A percentile compares a stretch with the other conserved stretches of the same genome.
phyloP scores from a whole-genome alignment of 805 yeast genomes.

The fission yeast (Schizosaccharomyces pombe) region DNA sequence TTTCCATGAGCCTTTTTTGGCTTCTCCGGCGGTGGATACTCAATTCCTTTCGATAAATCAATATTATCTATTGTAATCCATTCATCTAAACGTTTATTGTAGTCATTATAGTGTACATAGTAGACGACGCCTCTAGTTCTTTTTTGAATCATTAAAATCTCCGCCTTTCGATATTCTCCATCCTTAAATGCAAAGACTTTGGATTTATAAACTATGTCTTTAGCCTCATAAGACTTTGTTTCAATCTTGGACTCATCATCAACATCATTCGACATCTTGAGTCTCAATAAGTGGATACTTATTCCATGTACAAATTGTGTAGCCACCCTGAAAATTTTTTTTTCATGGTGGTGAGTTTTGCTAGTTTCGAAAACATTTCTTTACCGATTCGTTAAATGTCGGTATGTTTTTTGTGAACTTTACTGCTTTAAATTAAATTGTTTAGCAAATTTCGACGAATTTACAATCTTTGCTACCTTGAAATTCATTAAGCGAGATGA shows the following conservation, averaged over 20 bases:
- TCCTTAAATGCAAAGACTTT: slow-evolving; percentile 67
- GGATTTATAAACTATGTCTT: slow-evolving; percentile 17
- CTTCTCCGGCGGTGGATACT: slow-evolving; percentile 40
- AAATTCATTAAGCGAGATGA: too few species aligned
- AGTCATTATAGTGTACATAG: slow-evolving; percentile 85
- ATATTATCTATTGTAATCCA: slow-evolving; percentile 63
- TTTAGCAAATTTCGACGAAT: too few species aligned
- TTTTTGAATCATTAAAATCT: slow-evolving; percentile 50
- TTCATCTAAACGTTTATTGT: slow-evolving; percentile 88
- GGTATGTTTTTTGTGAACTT: too few species aligned
- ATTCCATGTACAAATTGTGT: too few species aligned
- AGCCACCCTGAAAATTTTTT: too few species aligned
- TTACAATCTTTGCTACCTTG: too few species aligned
- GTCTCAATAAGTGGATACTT: not conserved
- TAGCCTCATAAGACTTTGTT: not conserved
- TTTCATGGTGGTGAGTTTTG: too few species aligned
- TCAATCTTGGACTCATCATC: not conserved
- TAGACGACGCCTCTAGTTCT: slow-evolving; percentile 58
- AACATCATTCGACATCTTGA: not conserved
- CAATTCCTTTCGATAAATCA: slow-evolving; percentile 45
- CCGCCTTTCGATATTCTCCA: slow-evolving; percentile 59
- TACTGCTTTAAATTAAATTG: too few species aligned
- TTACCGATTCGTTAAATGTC: too few species aligned
- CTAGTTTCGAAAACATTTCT: too few species aligned
- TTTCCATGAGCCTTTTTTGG: slow-evolving; percentile 21